phyloP scores from a whole-genome alignment of 2,329 filamentous ascomycete species.

The Aspergillus carbonarius region DNA sequence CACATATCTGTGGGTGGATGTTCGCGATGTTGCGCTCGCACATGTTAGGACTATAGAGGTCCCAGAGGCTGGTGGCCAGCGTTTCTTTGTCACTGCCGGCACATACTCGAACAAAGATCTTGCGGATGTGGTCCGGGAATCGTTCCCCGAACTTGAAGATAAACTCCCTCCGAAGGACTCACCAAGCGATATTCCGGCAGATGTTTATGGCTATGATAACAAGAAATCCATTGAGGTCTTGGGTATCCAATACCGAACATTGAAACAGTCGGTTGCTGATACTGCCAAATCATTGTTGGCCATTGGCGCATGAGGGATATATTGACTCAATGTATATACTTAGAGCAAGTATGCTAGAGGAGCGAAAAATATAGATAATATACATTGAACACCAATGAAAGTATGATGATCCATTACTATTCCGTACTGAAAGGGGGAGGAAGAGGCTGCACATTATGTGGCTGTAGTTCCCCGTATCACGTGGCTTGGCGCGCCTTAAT shows the following conservation, averaged over 20 bases:
- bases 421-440: not conserved
- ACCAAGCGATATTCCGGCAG: constrained; percentile 29
- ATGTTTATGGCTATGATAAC: constrained; percentile 40
- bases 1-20: constrained; percentile 59
- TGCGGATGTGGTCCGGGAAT: constrained; percentile 42
- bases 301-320: constrained; percentile 29
- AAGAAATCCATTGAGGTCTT: constrained; percentile 41
- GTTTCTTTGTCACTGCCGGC: constrained; percentile 47
- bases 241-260: constrained; percentile 40
- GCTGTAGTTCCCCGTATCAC: constrained; percentile 25
- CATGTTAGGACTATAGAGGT: constrained; percentile 50
- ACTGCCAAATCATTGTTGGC: constrained; percentile 37
- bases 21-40: constrained; percentile 50
- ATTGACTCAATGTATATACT: not conserved
- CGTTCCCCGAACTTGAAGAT: constrained; percentile 42
- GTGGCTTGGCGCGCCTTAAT: constrained; percentile 21
- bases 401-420: not conserved
- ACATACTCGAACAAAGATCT: constrained; percentile 45
- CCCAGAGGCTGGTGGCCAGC: constrained; percentile 45
- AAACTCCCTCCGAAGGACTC: constrained; percentile 41
- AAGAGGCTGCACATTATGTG: constrained; percentile 20
- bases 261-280: constrained; percentile 41
- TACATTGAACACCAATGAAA: not conserved
- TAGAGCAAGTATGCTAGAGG: not conserved
- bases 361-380: not conserved